Evolutionary conservation across 371 early-diverging fungal genomes (phyloP).

Genomic region (Zancudomyces culisetae): DNA sequence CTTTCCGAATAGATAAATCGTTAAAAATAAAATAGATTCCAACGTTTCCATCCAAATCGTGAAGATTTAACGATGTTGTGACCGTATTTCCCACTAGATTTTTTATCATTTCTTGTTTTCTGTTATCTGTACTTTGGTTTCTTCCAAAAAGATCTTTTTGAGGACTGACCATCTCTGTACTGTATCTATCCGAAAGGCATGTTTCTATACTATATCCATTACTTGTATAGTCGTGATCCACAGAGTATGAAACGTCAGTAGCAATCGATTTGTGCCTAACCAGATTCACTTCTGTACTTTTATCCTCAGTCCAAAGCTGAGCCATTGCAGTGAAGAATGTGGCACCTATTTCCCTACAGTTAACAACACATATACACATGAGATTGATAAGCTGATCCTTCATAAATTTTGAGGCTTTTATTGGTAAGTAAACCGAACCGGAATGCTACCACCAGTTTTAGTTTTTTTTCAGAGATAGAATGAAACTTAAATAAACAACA

Average conservation of each 20-base stretch:
- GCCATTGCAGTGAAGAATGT: constrained; percentile 38
- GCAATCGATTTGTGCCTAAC: constrained; percentile 27
- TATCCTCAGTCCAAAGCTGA: constrained; percentile 33
- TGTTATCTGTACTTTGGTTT: not conserved
- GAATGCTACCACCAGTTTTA: too few species aligned
- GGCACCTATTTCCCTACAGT: constrained; percentile 30
- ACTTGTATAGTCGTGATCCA: too few species aligned
- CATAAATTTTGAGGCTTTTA: too few species aligned
- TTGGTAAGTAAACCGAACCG: too few species aligned
- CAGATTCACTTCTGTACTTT: constrained; percentile 23
- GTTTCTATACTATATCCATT: constrained; percentile 5
- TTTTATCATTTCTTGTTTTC: constrained; percentile 1
- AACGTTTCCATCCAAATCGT: constrained; percentile 31
- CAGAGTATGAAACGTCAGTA: constrained; percentile 5
- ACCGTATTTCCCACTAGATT: constrained; percentile 55
- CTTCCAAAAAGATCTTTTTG: not conserved
- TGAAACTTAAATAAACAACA: not conserved
- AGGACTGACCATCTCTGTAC: constrained; percentile 4
- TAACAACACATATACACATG: not conserved
- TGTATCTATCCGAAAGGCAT: constrained; percentile 1
- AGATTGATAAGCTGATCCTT: too few species aligned
- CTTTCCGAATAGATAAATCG: constrained; percentile 28
- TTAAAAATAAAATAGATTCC: constrained; percentile 41
- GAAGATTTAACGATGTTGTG: constrained; percentile 41
- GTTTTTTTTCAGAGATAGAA: too few species aligned